Evolutionary conservation across 1,284 basidiomycete genomes (phyloP).

Genomic region (Ustilago nuda): DNA sequence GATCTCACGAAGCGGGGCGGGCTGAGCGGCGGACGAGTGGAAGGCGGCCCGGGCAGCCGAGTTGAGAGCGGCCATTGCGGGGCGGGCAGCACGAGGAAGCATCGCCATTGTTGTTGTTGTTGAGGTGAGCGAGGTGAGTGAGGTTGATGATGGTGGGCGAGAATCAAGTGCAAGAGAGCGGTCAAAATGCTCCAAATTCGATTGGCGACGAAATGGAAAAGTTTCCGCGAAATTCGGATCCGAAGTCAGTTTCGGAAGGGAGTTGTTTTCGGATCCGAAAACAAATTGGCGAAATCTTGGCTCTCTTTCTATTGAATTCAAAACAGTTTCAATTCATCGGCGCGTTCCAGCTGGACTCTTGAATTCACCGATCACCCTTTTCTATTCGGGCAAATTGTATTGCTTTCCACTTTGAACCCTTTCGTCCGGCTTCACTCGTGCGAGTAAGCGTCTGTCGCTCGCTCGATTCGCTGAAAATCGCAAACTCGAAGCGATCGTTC

Average conservation of each 20-base stretch:
- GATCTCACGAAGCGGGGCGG: slow-evolving; percentile 97
- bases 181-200: slow-evolving; percentile 1
- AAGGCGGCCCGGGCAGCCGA: slow-evolving; percentile 61
- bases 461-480: neutral
- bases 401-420: no score
- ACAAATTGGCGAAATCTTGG: no score
- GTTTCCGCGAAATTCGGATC: slow-evolving; percentile 2
- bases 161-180: slow-evolving; percentile 3
- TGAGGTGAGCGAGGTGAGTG: neutral
- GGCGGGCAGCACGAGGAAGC: slow-evolving; percentile 60
- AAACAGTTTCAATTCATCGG: neutral
- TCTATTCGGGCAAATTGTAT: neutral
- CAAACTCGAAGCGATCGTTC: neutral
- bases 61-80: slow-evolving; percentile 52
- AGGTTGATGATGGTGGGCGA: neutral
- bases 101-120: slow-evolving; percentile 52
- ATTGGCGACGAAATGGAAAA: neutral
- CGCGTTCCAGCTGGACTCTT: neutral
- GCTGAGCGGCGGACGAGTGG: slow-evolving; percentile 76
- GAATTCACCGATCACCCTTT: neutral
- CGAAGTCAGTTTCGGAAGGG: no score
- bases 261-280: slow-evolving; percentile 52
- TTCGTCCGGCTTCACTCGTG: no score
- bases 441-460: no score
- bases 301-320: neutral